Conservation (phyloP, 2,329 filamentous ascomycete species). For the Microdochium trichocladiopsis region DNA sequence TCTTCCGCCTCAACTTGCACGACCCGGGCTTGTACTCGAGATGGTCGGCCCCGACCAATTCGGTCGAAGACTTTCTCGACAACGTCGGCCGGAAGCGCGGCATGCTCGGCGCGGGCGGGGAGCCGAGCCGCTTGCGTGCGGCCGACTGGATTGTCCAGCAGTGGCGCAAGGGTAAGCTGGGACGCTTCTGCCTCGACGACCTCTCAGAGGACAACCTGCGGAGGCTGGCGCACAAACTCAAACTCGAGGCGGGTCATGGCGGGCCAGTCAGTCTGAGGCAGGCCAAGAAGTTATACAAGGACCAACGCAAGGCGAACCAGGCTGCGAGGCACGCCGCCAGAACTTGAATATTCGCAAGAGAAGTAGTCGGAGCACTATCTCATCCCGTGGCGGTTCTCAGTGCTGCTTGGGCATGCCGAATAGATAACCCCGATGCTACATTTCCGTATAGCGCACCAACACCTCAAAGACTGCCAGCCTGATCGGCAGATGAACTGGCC, state of each 20-base stretch:
- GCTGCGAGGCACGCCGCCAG: constrained; percentile 21
- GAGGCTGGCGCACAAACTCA: constrained; percentile 6
- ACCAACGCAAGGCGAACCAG: constrained; percentile 35
- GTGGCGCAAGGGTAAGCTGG: constrained; percentile 73
- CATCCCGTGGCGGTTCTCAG: too few species aligned
- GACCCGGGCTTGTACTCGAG: constrained; percentile 54
- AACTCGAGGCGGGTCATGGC: constrained; percentile 34
- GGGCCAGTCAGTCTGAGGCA: constrained; percentile 56
- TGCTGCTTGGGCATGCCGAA: too few species aligned
- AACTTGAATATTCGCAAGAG: neutral
- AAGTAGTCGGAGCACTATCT: too few species aligned
- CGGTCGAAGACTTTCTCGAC: constrained; percentile 65
- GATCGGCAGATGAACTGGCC: too few species aligned
- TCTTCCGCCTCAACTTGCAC: constrained; percentile 72
- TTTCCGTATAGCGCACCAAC: too few species aligned
- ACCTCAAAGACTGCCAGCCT: too few species aligned
- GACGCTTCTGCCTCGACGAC: constrained; percentile 73
- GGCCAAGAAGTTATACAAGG: constrained; percentile 60
- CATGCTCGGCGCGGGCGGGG: constrained; percentile 65
- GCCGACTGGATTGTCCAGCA: constrained; percentile 75
- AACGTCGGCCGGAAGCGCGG: constrained; percentile 69
- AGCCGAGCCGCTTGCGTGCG: constrained; percentile 62
- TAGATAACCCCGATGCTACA: too few species aligned
- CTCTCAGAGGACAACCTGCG: constrained; percentile 52
- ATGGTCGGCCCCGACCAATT: constrained; percentile 72